Evolutionary conservation across 345 rosid species (phyloP).

Genomic region (Capsella bursapastoris): DNA sequence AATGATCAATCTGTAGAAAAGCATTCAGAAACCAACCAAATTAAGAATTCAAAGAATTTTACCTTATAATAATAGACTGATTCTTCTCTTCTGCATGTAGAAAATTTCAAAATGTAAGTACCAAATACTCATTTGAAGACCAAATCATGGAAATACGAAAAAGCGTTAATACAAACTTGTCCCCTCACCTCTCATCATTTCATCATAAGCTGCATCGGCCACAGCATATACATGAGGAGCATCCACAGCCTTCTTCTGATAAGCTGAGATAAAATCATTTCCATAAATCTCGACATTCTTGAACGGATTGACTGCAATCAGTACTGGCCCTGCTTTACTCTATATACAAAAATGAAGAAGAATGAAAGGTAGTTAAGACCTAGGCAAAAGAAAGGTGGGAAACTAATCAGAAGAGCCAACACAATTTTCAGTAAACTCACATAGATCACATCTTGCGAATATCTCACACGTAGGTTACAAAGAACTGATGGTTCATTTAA

Average conservation of each 20-base stretch:
- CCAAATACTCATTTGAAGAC: slow-evolving; percentile 23
- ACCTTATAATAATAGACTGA: slow-evolving; percentile 97
- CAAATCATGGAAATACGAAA: slow-evolving; percentile 21
- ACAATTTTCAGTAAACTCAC: slow-evolving; percentile 55
- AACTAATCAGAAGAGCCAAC: slow-evolving; percentile 11
- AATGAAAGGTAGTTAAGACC: slow-evolving; percentile 21
- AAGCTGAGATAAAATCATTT: slow-evolving; percentile 56
- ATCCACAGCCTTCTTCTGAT: slow-evolving; percentile 63
- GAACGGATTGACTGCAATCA: slow-evolving; percentile 91
- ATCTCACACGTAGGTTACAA: slow-evolving; percentile 83
- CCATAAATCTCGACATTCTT: slow-evolving; percentile 73
- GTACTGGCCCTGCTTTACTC: slow-evolving; percentile 95
- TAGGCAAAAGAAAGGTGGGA: slow-evolving; percentile 2
- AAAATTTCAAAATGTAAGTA: slow-evolving; percentile 36
- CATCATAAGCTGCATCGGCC: slow-evolving; percentile 81
- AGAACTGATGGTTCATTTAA: slow-evolving; percentile 95
- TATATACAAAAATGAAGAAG: slow-evolving; percentile 41
- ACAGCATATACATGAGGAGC: slow-evolving; percentile 85
- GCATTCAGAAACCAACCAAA: slow-evolving; percentile 10
- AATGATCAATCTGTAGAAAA: slow-evolving; percentile 8
- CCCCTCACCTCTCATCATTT: slow-evolving; percentile 90
- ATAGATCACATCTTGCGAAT: slow-evolving; percentile 76
- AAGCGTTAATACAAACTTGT: slow-evolving; percentile 12
- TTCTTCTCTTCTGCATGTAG: slow-evolving; percentile 71
- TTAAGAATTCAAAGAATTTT: slow-evolving; percentile 10